Evolutionary conservation across 2,329 filamentous ascomycete species (phyloP), one percentile per base, ranked within the genome.

Genomic region (Aspergillus costaricaensis): DNA sequence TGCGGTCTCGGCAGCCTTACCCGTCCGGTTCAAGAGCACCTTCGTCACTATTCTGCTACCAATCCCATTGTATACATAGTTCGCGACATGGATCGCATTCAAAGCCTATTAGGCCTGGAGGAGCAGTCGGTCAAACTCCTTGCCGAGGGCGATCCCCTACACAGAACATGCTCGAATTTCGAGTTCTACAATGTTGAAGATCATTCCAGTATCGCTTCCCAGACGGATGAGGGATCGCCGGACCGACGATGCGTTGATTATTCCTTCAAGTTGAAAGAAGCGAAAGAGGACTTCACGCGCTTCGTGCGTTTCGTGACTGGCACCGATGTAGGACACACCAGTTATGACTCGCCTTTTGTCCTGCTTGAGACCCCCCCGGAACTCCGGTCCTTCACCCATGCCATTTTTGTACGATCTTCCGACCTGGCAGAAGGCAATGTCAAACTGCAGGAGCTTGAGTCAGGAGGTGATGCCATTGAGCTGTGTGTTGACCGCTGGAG

Each of bases 221-320:
- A 65, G 43, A 59, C 57, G 0, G 71, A 72, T 3, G 74, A 76
- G 55, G 75, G 73, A 14, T 76, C 72, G 32, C 74, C 73, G 4
- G 80, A 83, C 62, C 78, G 79, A 51, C 75, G 77, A 6, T 78
- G 78, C 6, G 77, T 77, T 9, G 78, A 75, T 36, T 78, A 80
- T 56, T 81, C 80, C 7, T 82, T 82, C 63, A 80, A 80, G 58
- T 67, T 83, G 15, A 81, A 80, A 66, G 77, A 82, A 60, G 84
- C 80, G 44, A 86, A 86, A 64, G 82, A 86, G 62, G 85, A 87
- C 63, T 86, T 88, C 62, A 84, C 82, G 1, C 80, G 77, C 9
- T 88, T 86, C 65, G 80, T 88, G 15, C 84, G 85, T 62, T 81
- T 84, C 54, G 78, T 88, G 41, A 85, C 82, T 5, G 84, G 84